Evolutionary conservation across 2,329 filamentous ascomycete species (phyloP), one percentile per base, ranked within the genome.

Genomic region (Dothideomycetes sp.): DNA sequence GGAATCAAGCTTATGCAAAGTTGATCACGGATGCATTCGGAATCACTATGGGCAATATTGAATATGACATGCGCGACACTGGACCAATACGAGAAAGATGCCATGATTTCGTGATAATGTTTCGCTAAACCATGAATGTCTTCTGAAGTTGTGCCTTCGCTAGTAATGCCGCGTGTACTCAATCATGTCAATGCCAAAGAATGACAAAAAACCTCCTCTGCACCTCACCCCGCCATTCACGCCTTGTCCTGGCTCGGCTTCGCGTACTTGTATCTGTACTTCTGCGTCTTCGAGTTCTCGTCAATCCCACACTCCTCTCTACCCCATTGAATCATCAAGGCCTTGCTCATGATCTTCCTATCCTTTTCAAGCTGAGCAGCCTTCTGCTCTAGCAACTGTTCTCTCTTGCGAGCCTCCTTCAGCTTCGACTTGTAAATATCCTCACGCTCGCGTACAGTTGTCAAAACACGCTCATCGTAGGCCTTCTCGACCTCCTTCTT

Each of bases 251-350:
- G 22, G 22, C n/a, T n/a, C 17, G 15, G 31, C 17, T 24, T 38
- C 2, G 40, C 43, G 42, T 39, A 61, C 45, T 50, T 52, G 43
- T 61, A 63, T 22, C 44, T 46, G 38, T 55, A 62, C 42, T 40
- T 47, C 47, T 62, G 60, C 42, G 49, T 49, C 7, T 22, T 17
- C 5, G 11, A 35, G 18, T 31, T 34, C 19, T 34, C 32, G 8
- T 19, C 33, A 3, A 17, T 31, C 0, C 58, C 60, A 15, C 53
- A 51, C 39, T 63, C 60, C 37, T 59, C 55, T 31, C 81, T 75
- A 52, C 93, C 85, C 88, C 88, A 94, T 47, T 86, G 83, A 46
- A 82, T 73, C 60, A 88, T 77, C 36, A 94, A 65, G 32, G 80
- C 75, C 36, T 56, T 56, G 4, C 47, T 52, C 52, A 60, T 52